Evolutionary conservation across 2,329 filamentous ascomycete genomes (phyloP).

Genomic region (Xylogone sp.): DNA sequence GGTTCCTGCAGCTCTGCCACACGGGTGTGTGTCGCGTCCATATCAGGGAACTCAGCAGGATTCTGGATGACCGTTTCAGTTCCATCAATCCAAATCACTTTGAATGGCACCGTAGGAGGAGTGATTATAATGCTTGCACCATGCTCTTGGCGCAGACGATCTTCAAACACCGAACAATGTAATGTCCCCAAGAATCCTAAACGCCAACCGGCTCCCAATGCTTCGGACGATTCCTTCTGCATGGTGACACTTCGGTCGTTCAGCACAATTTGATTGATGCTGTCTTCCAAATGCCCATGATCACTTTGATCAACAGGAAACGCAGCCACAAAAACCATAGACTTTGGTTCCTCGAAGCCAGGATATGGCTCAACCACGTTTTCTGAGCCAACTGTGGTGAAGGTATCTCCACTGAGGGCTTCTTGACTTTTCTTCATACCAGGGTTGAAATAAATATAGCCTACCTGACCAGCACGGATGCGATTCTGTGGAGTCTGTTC

Average conservation of each 20-base stretch:
- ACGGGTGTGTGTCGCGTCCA: slow-evolving; percentile 44
- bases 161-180: slow-evolving; percentile 98
- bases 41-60: slow-evolving; percentile 81
- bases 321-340: slow-evolving; percentile 97
- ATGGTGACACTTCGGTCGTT: slow-evolving; percentile 95
- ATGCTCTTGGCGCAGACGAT: slow-evolving; percentile 89
- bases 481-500: slow-evolving; percentile 75
- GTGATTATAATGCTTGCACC: slow-evolving; percentile 95
- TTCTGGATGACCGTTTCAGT: slow-evolving; percentile 76
- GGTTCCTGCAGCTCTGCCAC: slow-evolving; percentile 65
- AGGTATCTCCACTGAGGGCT: slow-evolving; percentile 93
- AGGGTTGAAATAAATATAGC: slow-evolving; percentile 95
- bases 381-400: slow-evolving; percentile 77
- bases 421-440: slow-evolving; percentile 97
- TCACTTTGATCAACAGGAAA: slow-evolving; percentile 91
- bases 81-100: slow-evolving; percentile 76
- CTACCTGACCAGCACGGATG: slow-evolving; percentile 87
- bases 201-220: slow-evolving; percentile 88
- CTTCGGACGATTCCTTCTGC: slow-evolving; percentile 91
- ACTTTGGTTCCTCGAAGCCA: slow-evolving; percentile 94
- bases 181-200: slow-evolving; percentile 93
- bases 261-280: slow-evolving; percentile 86
- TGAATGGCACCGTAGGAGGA: slow-evolving; percentile 90
- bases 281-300: slow-evolving; percentile 84
- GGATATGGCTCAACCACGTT: slow-evolving; percentile 74